Evolutionary conservation across 805 yeast species (phyloP).

Genomic region (Tetrapisispora taiwanensis): DNA sequence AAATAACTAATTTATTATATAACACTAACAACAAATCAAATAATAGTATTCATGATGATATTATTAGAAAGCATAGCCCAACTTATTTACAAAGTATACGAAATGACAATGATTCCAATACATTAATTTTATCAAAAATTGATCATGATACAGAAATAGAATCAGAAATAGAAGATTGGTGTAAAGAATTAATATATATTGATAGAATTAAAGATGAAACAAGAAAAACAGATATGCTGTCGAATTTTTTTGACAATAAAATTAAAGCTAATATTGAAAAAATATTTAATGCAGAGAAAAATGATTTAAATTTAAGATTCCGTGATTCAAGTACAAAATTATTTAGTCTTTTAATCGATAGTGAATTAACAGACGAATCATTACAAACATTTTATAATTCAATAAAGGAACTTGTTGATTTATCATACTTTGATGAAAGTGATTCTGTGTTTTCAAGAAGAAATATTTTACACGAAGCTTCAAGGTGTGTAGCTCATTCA

Average conservation of each 20-base stretch:
- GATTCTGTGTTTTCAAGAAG: conserved; percentile 45
- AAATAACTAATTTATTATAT: not conserved
- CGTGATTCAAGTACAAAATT: conserved; percentile 47
- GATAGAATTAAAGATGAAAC: conserved; percentile 24
- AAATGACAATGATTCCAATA: not conserved
- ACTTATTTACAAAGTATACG: not conserved
- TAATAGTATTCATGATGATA: not conserved
- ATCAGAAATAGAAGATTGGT: conserved; percentile 28
- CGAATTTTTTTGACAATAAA: conserved; percentile 19
- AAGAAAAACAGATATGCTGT: conserved; percentile 16
- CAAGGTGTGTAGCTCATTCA: conserved; percentile 23
- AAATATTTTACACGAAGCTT: conserved; percentile 65
- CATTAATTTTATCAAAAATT: not conserved
- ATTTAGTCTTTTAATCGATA: conserved; percentile 56
- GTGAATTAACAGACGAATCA: conserved; percentile 50
- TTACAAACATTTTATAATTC: conserved; percentile 35
- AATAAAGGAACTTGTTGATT: conserved; percentile 38
- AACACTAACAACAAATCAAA: not conserved
- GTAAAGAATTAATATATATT: conserved; percentile 24
- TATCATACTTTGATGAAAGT: conserved; percentile 54
- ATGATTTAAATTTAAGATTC: conserved; percentile 14
- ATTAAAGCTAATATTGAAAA: conserved; percentile 7
- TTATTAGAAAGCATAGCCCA: not conserved
- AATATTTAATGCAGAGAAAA: conserved; percentile 7
- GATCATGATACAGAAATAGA: conserved; percentile 19